Evolutionary conservation across 306 rosid species (phyloP).

Genomic region (Sindora glabra): DNA sequence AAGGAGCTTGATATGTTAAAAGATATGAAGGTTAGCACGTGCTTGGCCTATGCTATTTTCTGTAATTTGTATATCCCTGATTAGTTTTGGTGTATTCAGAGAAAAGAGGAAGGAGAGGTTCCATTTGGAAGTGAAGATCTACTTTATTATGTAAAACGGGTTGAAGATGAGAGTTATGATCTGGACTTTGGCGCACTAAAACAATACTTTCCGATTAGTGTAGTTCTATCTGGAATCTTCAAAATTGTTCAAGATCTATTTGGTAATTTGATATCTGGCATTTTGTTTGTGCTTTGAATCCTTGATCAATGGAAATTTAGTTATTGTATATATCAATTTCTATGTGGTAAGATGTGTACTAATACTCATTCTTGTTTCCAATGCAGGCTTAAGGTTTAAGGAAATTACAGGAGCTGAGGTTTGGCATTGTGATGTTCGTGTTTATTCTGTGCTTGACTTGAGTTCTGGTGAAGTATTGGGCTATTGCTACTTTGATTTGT

Average conservation of each 20-base stretch:
- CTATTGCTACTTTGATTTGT: slow-evolving; percentile 80
- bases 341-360: neutral
- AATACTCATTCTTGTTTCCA: slow-evolving; percentile 6
- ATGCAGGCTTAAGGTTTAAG: slow-evolving; percentile 76
- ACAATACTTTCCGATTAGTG: slow-evolving; percentile 79
- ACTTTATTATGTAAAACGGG: slow-evolving; percentile 62
- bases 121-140: slow-evolving; percentile 90
- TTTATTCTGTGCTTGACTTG: slow-evolving; percentile 66
- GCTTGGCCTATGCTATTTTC: slow-evolving; percentile 4
- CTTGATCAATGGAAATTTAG: neutral
- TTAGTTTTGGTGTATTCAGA: slow-evolving; percentile 49
- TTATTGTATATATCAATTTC: neutral
- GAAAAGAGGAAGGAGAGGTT: slow-evolving; percentile 78
- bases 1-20: slow-evolving; percentile 67
- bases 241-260: slow-evolving; percentile 85
- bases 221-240: slow-evolving; percentile 88
- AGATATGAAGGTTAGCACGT: slow-evolving; percentile 58
- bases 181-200: slow-evolving; percentile 73
- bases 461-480: slow-evolving; percentile 79
- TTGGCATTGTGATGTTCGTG: slow-evolving; percentile 80
- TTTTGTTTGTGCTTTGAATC: slow-evolving; percentile 12
- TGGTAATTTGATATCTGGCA: slow-evolving; percentile 43
- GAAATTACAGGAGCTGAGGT: slow-evolving; percentile 71
- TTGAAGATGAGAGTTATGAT: slow-evolving; percentile 60
- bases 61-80: slow-evolving; percentile 20